These are phyloP conservation scores for Volvariella volvacea DNA, from an alignment of 1,284 basidiomycete genomes.

Conservation along the genomic window DNA sequence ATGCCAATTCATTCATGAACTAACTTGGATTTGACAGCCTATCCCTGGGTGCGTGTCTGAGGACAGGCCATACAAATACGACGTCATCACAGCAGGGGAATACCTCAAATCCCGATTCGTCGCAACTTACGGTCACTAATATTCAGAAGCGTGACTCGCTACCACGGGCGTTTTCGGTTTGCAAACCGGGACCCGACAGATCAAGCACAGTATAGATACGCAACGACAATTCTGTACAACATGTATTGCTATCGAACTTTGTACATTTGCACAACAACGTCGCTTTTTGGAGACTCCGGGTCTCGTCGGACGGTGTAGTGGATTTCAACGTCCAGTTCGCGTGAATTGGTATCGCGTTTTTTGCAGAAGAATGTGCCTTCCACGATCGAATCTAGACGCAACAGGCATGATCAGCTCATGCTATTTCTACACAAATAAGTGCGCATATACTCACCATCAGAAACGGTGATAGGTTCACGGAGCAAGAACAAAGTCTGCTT, in stretches of 20 bases:
- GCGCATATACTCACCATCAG: constrained; percentile 48
- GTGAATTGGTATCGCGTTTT: constrained; percentile 77
- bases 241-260: constrained; percentile 50
- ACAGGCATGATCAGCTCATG: constrained; percentile 2
- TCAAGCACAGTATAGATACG: no score
- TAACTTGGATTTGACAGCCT: constrained; percentile 35
- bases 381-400: constrained; percentile 66
- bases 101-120: constrained; percentile 55
- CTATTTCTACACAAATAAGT: constrained; percentile 3
- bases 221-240: no score
- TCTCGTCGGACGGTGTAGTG: constrained; percentile 62
- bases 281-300: constrained; percentile 22
- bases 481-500: constrained; percentile 93
- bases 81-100: constrained; percentile 58
- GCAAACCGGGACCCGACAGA: not conserved
- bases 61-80: constrained; percentile 58
- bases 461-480: constrained; percentile 67
- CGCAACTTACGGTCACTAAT: constrained; percentile 42
- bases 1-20: constrained; percentile 1
- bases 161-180: not conserved
- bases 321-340: constrained; percentile 91
- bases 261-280: constrained; percentile 66
- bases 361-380: constrained; percentile 77
- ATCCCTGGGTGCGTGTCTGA: constrained; percentile 63
- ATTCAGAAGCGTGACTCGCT: not conserved